Conservation (phyloP, 257 asterid genomes). For the Capsicum rhomboideum region DNA sequence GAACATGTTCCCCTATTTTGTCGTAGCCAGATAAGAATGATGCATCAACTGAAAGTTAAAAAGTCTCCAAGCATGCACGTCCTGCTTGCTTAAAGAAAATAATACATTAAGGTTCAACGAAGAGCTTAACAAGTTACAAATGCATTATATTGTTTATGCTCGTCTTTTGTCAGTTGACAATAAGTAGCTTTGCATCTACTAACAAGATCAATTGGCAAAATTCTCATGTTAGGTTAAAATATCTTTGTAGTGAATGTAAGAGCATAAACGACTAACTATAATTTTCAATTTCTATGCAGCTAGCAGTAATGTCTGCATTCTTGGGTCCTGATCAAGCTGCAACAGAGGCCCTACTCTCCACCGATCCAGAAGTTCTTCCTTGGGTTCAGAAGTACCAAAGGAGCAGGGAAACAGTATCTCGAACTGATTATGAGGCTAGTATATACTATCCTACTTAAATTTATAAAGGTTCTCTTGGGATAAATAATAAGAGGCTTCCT, state of each 20-base stretch:
- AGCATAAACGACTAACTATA: not conserved
- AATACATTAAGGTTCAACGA: not conserved
- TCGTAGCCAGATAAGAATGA: not conserved
- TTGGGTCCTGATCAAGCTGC: constrained; percentile 91
- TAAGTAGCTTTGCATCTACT: not conserved
- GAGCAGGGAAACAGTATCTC: constrained; percentile 92
- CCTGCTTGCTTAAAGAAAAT: not conserved
- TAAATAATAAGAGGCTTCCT: not conserved
- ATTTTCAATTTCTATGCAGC: constrained; percentile 25
- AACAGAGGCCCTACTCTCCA: constrained; percentile 64
- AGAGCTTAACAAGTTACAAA: not conserved
- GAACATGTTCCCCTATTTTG: not conserved
- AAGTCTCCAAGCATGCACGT: not conserved
- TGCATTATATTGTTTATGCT: not conserved
- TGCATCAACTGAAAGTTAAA: not conserved
- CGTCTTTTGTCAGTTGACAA: not conserved
- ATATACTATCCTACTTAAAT: not conserved
- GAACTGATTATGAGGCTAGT: constrained; percentile 82
- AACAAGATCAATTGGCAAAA: not conserved
- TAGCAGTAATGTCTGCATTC: constrained; percentile 92
- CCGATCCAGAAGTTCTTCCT: constrained; percentile 74
- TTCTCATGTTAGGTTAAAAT: no score
- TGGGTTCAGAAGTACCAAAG: constrained; percentile 97
- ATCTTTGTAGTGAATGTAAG: not conserved
- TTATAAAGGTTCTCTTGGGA: not conserved